Conservation (phyloP, 2,329 filamentous ascomycete genomes). For the Fusarium sp. region DNA sequence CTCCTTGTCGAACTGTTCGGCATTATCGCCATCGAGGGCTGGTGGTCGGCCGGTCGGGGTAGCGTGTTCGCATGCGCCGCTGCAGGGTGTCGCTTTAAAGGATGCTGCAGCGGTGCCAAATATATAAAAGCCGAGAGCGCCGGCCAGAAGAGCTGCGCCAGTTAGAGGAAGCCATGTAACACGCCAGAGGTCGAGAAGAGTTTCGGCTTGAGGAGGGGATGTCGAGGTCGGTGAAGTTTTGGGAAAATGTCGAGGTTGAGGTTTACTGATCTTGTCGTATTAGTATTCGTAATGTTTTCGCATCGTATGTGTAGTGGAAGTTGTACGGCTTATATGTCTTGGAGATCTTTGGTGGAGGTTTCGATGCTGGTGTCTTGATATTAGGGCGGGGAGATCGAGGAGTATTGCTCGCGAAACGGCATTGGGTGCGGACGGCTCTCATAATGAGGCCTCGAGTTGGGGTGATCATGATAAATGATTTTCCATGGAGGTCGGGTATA, state of each 20-base stretch:
- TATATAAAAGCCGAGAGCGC: constrained; percentile 63
- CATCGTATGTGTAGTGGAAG: not conserved
- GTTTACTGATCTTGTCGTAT: constrained; percentile 34
- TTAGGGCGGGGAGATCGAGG: constrained; percentile 43
- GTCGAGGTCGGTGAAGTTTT: constrained; percentile 23
- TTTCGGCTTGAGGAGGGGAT: constrained; percentile 49
- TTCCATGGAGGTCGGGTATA: constrained; percentile 19
- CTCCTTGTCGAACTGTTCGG: constrained; percentile 69
- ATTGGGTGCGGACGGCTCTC: constrained; percentile 39
- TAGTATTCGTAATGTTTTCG: constrained; percentile 7
- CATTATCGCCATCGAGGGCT: constrained; percentile 61
- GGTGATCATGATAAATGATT: constrained; percentile 50
- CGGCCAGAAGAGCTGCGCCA: constrained; percentile 61
- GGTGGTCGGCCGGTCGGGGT: constrained; percentile 64
- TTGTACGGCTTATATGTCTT: constrained; percentile 52
- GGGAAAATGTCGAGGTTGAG: constrained; percentile 14
- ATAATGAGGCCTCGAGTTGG: constrained; percentile 46
- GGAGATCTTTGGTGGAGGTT: constrained; percentile 43
- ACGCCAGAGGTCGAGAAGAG: constrained; percentile 55
- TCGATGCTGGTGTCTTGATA: constrained; percentile 35
- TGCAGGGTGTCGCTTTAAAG: constrained; percentile 47
- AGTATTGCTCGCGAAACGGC: constrained; percentile 51
- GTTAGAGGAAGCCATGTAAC: constrained; percentile 60
- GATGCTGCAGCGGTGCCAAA: constrained; percentile 56
- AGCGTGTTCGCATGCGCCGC: constrained; percentile 52